These are phyloP conservation scores for Saccharomyces cerevisiae DNA, from an alignment of 805 yeast genomes.

Conservation along the genomic window DNA sequence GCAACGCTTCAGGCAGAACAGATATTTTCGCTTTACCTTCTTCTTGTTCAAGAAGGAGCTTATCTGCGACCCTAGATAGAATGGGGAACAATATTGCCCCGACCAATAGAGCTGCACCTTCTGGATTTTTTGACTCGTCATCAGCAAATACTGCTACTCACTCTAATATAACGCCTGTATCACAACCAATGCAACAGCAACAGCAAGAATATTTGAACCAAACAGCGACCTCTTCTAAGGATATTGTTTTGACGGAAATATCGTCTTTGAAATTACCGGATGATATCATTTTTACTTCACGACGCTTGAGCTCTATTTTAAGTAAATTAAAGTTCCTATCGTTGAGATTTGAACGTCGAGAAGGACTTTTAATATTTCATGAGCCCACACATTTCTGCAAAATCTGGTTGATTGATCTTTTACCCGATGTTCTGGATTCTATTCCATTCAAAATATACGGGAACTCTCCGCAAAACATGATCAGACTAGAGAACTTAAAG, in stretches of 20 bases:
- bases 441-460: slow-evolving; percentile 23
- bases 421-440: slow-evolving; percentile 20
- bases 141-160: slow-evolving; percentile 19
- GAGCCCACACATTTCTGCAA: slow-evolving; percentile 35
- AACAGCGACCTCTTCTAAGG: slow-evolving; percentile 44
- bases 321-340: slow-evolving; percentile 12
- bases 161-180: not conserved
- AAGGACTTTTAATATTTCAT: slow-evolving; percentile 53
- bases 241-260: slow-evolving; percentile 59
- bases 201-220: slow-evolving; percentile 7
- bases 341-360: slow-evolving; percentile 41
- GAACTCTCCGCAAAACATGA: slow-evolving; percentile 20
- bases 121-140: slow-evolving; percentile 20
- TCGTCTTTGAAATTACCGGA: slow-evolving; percentile 34
- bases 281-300: slow-evolving; percentile 31
- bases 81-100: slow-evolving; percentile 8
- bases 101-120: slow-evolving; percentile 10
- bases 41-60: slow-evolving; percentile 12
- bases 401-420: slow-evolving; percentile 37
- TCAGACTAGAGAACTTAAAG: slow-evolving; percentile 9
- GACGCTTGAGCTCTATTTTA: slow-evolving; percentile 11
- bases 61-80: slow-evolving; percentile 27
- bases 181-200: slow-evolving; percentile 2
- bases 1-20: not conserved
- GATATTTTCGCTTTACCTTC: not conserved